phyloP scores from a whole-genome alignment of 352 stramenopile species.

The Globisporangium echinulatum region DNA sequence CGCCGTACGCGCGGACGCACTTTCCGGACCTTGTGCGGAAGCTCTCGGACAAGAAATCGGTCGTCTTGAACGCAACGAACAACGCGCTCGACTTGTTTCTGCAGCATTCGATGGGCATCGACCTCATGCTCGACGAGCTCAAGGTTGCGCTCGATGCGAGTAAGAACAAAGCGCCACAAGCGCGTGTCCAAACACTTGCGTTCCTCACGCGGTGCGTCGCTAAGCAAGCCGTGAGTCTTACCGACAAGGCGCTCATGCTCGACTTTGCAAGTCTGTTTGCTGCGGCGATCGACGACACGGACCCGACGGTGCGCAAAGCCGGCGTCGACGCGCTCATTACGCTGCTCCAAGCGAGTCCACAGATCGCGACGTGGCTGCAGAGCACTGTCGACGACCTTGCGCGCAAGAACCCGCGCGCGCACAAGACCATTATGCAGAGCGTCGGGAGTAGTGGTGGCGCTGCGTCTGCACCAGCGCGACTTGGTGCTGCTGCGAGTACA shows the following conservation, averaged over 20 bases:
- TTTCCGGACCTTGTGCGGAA: slow-evolving; percentile 80
- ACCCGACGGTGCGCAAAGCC: slow-evolving; percentile 76
- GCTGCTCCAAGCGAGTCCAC: slow-evolving; percentile 45
- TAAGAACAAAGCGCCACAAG: slow-evolving; percentile 81
- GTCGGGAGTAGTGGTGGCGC: slow-evolving; percentile 18
- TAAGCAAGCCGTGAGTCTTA: slow-evolving; percentile 57
- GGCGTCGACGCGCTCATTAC: slow-evolving; percentile 56
- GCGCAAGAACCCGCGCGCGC: slow-evolving; percentile 62
- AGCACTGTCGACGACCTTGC: slow-evolving; percentile 55
- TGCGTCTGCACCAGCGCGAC: not conserved
- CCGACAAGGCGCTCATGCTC: slow-evolving; percentile 54
- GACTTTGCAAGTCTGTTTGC: slow-evolving; percentile 61
- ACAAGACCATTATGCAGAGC: slow-evolving; percentile 58
- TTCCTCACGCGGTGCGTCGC: slow-evolving; percentile 69
- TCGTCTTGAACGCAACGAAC: slow-evolving; percentile 80
- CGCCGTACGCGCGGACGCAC: slow-evolving; percentile 63
- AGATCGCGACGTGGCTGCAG: slow-evolving; percentile 50
- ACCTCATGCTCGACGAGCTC: slow-evolving; percentile 86
- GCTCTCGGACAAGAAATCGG: slow-evolving; percentile 84
- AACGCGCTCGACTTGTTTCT: slow-evolving; percentile 77
- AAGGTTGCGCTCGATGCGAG: slow-evolving; percentile 54
- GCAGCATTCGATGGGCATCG: slow-evolving; percentile 75
- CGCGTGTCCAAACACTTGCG: slow-evolving; percentile 63
- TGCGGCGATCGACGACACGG: slow-evolving; percentile 62
- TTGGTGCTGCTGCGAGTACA: slow-evolving; percentile 15